Percentiles rank a stretch among this genome's conserved stretches.
Conservation (phyloP, 2,329 filamentous ascomycete genomes). For the Penicillium sumatraense region DNA sequence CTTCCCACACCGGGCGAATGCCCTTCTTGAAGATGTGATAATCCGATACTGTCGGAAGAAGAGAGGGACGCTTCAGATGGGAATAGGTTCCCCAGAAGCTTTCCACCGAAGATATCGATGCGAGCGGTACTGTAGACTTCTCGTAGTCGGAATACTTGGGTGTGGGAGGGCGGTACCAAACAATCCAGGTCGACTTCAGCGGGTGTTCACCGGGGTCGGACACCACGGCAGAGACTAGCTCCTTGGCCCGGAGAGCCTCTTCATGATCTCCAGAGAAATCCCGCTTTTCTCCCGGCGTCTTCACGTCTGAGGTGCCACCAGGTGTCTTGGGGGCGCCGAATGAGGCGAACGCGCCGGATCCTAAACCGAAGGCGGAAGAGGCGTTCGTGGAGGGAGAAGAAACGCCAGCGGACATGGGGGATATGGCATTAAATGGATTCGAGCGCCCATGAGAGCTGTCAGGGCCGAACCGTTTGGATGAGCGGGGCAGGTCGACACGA, state of each 20-base stretch:
- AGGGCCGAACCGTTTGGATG: constrained; percentile 75
- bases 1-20: constrained; percentile 97
- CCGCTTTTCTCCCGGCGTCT: constrained; percentile 67
- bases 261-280: constrained; percentile 55
- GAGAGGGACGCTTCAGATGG: constrained; percentile 87
- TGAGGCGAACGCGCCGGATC: constrained; percentile 95
- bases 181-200: constrained; percentile 87
- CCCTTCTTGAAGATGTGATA: constrained; percentile 98
- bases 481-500: constrained; percentile 64
- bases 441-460: constrained; percentile 72
- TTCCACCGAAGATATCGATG: constrained; percentile 78
- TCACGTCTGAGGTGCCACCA: constrained; percentile 78
- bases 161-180: constrained; percentile 96
- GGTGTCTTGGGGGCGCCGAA: constrained; percentile 90
- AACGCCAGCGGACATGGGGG: constrained; percentile 70
- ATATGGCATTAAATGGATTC: constrained; percentile 78
- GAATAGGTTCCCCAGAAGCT: constrained; percentile 90
- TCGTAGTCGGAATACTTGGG: constrained; percentile 98
- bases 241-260: constrained; percentile 43
- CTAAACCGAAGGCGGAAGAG: constrained; percentile 89
- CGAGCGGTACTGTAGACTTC: constrained; percentile 89
- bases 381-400: constrained; percentile 77
- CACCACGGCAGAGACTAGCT: constrained; percentile 43
- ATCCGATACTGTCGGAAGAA: constrained; percentile 88
- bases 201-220: constrained; percentile 54